Evolutionary conservation across 2,329 filamentous ascomycete genomes (phyloP), one percentile per base, ranked within the genome.

Genomic region (Coniosporium tulheliwenetii): DNA sequence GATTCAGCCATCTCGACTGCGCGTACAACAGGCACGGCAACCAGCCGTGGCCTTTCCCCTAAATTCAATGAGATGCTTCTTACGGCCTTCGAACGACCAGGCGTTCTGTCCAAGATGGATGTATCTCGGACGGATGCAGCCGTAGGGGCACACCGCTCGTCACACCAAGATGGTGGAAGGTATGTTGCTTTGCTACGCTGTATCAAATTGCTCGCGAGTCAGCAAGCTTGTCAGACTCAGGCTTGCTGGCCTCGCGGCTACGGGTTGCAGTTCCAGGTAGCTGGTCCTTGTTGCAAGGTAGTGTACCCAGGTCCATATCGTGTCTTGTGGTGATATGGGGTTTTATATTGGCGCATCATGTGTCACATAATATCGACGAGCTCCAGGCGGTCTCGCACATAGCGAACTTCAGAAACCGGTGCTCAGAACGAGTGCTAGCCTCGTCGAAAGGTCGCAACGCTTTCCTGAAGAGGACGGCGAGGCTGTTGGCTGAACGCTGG

Each of bases 211-310:
- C 48, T 50, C n/a, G n/a, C n/a, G n/a, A 41, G 38, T 44, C 47
- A 48, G 48, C 54, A 54, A 48, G 48, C 51, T 58, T 53, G 51
- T 56, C 56, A 54, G 51, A 59, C 60, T 52, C 54, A 52, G 59
- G 56, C 45, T 43, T 43, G 48, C 48, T 55, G 50, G 54, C 55
- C 61, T 7, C 60, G 57, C 60, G 59, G 54, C 47, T 54, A 59
- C 61, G 61, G 49, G 59, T 60, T 59, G 56, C 58, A 59, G 54
- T 47, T 50, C 47, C 46, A 54, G 51, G 55, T 54, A 54, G 52
- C 51, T 52, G 51, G 61, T 58, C 58, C 60, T 51, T 53, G 57
- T 53, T 45, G 47, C 49, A 53, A 52, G 50, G 48, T 45, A 45
- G 43, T 39, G 49, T 46, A 43, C 45, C 39, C 44, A 36, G 42